Evolutionary conservation across 352 stramenopile species (phyloP), one percentile per base, ranked within the genome.

Genomic region (Phytophthora constricta): DNA sequence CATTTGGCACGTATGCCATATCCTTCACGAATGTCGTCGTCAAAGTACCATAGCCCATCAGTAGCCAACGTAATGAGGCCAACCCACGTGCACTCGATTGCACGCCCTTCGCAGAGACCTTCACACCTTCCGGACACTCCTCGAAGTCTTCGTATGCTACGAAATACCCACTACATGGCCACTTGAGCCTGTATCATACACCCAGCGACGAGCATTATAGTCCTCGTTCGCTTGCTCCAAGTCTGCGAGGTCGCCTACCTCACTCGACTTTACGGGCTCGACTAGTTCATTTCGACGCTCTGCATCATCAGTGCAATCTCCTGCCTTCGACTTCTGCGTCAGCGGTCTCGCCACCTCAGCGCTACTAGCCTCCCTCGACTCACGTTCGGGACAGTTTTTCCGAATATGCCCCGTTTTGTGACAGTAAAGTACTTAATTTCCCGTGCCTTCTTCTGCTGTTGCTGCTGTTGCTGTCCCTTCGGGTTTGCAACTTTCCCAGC

Each of bases 1-100:
- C 41, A 25, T 33, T 23, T 9, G 42, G 53, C 4, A 61, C 26
- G 25, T 61, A 61, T 23, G 39, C 25, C 9, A 45, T 43, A 8
- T 52, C 53, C 20, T 61, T 26, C n/a, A 61, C 9, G 25, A 61
- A 52, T 5, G 52, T 51, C 16, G 39, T 61, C 9, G 23, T 61
- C 41, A 61, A 26, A 8, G 23, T 39, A 13, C 53, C 53, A n/a
- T 61, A 39, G 9, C 53, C 25, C 28, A 51, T 52, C 53, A 3
- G 41, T 43, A 20, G 41, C 39, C 7, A 52, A 17, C 37, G 53
- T 41, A 52, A 52, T 20, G 8, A 61, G 39, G 13, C 53, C 53
- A 52, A 52, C 16, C 45, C 37, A 45, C 37, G 37, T 20, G 37
- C 37, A 20, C 17, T 45, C 9, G 37, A 45, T 22, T 45, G 37